These are phyloP conservation scores for Clitopilus hobsonii DNA, from an alignment of 768 basidiomycete species.

Conservation along the genomic window DNA sequence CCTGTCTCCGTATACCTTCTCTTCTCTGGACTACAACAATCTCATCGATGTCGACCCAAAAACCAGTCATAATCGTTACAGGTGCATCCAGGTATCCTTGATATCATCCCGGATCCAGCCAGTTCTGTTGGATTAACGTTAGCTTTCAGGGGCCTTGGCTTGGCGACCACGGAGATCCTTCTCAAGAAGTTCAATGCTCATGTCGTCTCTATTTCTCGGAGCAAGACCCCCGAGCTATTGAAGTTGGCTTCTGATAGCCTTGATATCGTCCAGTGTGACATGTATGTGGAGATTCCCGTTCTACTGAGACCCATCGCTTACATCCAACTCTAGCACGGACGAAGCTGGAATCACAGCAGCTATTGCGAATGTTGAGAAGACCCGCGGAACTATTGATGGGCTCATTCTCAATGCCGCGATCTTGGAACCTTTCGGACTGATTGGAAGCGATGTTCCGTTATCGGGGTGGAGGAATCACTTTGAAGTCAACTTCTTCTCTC, in stretches of 20 bases:
- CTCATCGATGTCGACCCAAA: slow-evolving; percentile 17
- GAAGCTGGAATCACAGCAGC: slow-evolving; percentile 46
- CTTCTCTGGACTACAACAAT: neutral
- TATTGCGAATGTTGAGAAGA: slow-evolving; percentile 46
- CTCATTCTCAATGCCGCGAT: slow-evolving; percentile 81
- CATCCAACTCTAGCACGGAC: slow-evolving; percentile 45
- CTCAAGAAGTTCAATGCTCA: slow-evolving; percentile 58
- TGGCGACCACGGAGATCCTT: slow-evolving; percentile 66
- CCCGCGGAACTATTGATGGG: slow-evolving; percentile 64
- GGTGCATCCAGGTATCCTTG: slow-evolving; percentile 54
- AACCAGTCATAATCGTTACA: slow-evolving; percentile 71
- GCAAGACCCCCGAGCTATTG: slow-evolving; percentile 56
- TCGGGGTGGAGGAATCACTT: slow-evolving; percentile 69
- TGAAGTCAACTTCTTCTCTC: slow-evolving; percentile 85
- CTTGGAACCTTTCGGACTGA: slow-evolving; percentile 62
- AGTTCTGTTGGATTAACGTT: slow-evolving; percentile 1
- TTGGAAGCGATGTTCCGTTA: slow-evolving; percentile 46
- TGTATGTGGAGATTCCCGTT: slow-evolving; percentile 26
- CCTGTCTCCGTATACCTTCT: neutral
- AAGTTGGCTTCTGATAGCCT: slow-evolving; percentile 46
- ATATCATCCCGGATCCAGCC: slow-evolving; percentile 23
- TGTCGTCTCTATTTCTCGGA: slow-evolving; percentile 76
- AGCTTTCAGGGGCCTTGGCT: slow-evolving; percentile 64
- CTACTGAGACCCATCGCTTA: neutral
- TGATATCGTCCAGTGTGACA: slow-evolving; percentile 61